Evolutionary conservation across 1,284 basidiomycete species (phyloP), one percentile per base, ranked within the genome.

Genomic region (Ceratobasidium sp.): DNA sequence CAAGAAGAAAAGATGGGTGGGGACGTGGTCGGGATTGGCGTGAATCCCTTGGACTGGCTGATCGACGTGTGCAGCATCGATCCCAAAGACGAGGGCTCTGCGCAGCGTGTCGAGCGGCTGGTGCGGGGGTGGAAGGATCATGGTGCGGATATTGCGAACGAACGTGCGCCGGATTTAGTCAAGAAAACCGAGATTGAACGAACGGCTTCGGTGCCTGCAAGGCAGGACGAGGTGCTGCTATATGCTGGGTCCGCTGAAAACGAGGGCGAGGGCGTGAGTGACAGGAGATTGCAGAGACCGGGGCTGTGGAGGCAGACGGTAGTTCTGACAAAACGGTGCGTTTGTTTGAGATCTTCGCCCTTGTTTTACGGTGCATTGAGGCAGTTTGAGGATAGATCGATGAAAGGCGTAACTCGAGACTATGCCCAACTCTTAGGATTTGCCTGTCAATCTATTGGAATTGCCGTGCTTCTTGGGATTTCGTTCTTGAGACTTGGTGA

Each of bases 41-140:
- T 86, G 20, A 87, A 87, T 77, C 85, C 85, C 0, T 83, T 87
- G 26, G 89, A 89, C 81, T 89, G 88, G 79, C 82, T 89, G n/a
- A 87, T 89, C 79, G 88, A 89, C 78, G 82, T 88, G 18, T 85
- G 85, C 1, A 85, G 85, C 6, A 80, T 90, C 23, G 89, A 89
- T 81, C 86, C 85, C 63, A 84, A 87, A 5, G 88, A 89, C 79
- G 84, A 83, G 2, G 81, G 79, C 40, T 83, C 83, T 7, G 71
- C 80, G 1, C 78, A 80, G 9, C 82, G 84, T 2, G 84, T 86
- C 26, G 81, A 80, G 0, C 61, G 77, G 20, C 82, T 87, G 2
- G 82, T 85, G 0, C 42, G 80, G 9, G 83, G 83, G 3, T 87
- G 86, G 86, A 81, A 82, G 2, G 80, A 81, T 18, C 33, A 63